Percentiles rank a stretch among this genome's conserved stretches.
Evolutionary conservation across 2,329 filamentous ascomycete species (phyloP).

Genomic region (Fusarium nodosum): DNA sequence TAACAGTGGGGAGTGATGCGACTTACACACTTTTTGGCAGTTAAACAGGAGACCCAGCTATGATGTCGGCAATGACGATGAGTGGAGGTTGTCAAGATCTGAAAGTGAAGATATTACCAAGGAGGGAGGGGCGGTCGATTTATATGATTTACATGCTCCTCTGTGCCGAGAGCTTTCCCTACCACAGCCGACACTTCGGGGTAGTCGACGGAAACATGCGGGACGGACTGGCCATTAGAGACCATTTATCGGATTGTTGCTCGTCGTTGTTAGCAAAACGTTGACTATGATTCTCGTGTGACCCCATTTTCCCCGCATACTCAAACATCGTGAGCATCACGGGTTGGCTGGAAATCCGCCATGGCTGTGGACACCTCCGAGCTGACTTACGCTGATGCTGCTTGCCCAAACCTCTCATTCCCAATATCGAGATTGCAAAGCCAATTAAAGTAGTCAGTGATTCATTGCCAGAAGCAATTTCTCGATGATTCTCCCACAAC

Average conservation of each 20-base stretch:
- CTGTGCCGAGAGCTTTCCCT: conserved; percentile 51
- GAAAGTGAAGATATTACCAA: conserved; percentile 26
- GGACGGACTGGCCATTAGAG: conserved; percentile 43
- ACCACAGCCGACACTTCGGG: conserved; percentile 49
- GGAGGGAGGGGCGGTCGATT: conserved; percentile 39
- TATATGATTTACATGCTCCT: conserved; percentile 45
- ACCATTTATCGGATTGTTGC: conserved; percentile 41
- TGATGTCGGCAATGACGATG: conserved; percentile 45
- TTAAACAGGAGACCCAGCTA: conserved; percentile 38
- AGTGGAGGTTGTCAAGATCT: conserved; percentile 31
- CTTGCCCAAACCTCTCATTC: conserved; percentile 13
- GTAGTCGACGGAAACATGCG: conserved; percentile 52
- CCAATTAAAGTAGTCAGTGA: conserved; percentile 31
- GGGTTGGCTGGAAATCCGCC: conserved; percentile 42
- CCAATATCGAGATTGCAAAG: conserved; percentile 22
- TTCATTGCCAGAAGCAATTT: conserved; percentile 16
- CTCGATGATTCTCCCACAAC: conserved; percentile 31
- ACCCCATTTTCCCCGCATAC: conserved; percentile 50
- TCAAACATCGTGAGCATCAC: conserved; percentile 45
- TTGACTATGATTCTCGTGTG: conserved; percentile 48
- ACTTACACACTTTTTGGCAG: conserved; percentile 45
- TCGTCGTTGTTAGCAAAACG: conserved; percentile 35
- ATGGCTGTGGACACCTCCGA: conserved; percentile 37
- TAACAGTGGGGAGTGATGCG: conserved; percentile 41
- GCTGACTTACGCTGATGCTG: conserved; percentile 21